Percentiles rank a stretch among this genome's conserved stretches.
phyloP scores from a whole-genome alignment of 2,329 filamentous ascomycete species.

The Capronia americana region DNA sequence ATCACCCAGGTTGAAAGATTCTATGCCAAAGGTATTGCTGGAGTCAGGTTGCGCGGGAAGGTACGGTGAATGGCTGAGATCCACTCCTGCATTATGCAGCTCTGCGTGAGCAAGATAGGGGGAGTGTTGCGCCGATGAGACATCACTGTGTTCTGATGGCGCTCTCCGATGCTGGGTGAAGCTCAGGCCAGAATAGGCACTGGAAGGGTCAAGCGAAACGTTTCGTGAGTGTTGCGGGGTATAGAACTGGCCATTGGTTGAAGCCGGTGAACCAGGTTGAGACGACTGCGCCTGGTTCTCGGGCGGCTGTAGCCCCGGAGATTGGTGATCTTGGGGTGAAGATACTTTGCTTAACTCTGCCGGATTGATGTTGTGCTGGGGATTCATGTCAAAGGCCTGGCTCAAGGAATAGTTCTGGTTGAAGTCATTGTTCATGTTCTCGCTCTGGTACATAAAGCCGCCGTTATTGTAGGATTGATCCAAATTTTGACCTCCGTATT shows the following conservation, averaged over 20 bases:
- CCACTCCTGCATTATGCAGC: conserved; percentile 71
- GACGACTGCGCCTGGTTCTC: conserved; percentile 61
- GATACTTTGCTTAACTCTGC: conserved; percentile 55
- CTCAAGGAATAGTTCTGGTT: conserved; percentile 35
- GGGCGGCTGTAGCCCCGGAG: conserved; percentile 63
- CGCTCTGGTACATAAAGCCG: conserved; percentile 42
- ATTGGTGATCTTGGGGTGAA: conserved; percentile 59
- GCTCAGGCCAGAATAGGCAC: conserved; percentile 61
- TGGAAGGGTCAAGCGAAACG: conserved; percentile 66
- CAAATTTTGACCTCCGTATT: conserved; percentile 43
- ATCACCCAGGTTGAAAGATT: conserved; percentile 76
- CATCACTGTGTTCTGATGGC: conserved; percentile 90
- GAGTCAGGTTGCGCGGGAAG: conserved; percentile 75
- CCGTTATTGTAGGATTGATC: conserved; percentile 42
- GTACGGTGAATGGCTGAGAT: conserved; percentile 78
- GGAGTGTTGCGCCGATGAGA: conserved; percentile 83
- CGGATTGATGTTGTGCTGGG: conserved; percentile 49
- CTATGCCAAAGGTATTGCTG: conserved; percentile 77
- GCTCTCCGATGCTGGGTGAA: conserved; percentile 84
- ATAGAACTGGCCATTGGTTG: conserved; percentile 59
- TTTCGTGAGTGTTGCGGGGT: conserved; percentile 65
- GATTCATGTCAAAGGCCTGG: conserved; percentile 47
- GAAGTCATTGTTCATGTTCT: conserved; percentile 49
- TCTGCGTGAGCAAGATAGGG: conserved; percentile 81
- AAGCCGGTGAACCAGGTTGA: conserved; percentile 57